Evolutionary conservation across 2,329 filamentous ascomycete genomes (phyloP).

Genomic region (Exophiala aquamarina): DNA sequence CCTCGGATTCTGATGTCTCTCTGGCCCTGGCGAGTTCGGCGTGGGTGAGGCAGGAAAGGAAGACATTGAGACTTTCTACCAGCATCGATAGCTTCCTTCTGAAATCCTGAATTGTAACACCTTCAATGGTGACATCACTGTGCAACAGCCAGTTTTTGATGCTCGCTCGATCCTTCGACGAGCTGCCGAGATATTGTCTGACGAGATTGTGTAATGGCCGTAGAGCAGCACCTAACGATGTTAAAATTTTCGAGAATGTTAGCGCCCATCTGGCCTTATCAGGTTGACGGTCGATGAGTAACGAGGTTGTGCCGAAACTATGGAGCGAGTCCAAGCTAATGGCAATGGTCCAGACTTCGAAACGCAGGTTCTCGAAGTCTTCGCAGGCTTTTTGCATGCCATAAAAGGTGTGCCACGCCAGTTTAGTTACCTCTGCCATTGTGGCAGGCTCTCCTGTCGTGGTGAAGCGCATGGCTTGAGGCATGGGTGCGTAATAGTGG

Average conservation of each 20-base stretch:
- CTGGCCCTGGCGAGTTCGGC: slow-evolving; percentile 23
- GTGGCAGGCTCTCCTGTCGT: slow-evolving; percentile 10
- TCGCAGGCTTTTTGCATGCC: slow-evolving; percentile 25
- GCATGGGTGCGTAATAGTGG: slow-evolving; percentile 6
- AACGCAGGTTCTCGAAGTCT: slow-evolving; percentile 25
- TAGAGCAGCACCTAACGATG: slow-evolving; percentile 16
- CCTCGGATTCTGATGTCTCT: slow-evolving; percentile 17
- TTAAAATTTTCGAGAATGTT: slow-evolving; percentile 23
- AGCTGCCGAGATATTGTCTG: slow-evolving; percentile 17
- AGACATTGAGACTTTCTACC: slow-evolving; percentile 24
- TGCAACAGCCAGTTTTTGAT: slow-evolving; percentile 22
- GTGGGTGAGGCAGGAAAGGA: slow-evolving; percentile 23
- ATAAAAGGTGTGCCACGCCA: slow-evolving; percentile 25
- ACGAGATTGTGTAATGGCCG: slow-evolving; percentile 22
- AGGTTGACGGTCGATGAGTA: slow-evolving; percentile 23
- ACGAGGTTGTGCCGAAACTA: slow-evolving; percentile 22
- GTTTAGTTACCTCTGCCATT: slow-evolving; percentile 22
- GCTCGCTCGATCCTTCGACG: slow-evolving; percentile 14
- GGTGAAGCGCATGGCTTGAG: slow-evolving; percentile 15
- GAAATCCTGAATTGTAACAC: slow-evolving; percentile 23
- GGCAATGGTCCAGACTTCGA: slow-evolving; percentile 25
- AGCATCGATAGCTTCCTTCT: slow-evolving; percentile 23
- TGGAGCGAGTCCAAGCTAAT: slow-evolving; percentile 24
- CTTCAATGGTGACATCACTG: slow-evolving; percentile 17
- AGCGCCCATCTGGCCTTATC: slow-evolving; percentile 20